Evolutionary conservation across 139 green algal genomes (phyloP), one percentile per base, ranked within the genome.

Genomic region (Tetradesmus lagerheimii): DNA sequence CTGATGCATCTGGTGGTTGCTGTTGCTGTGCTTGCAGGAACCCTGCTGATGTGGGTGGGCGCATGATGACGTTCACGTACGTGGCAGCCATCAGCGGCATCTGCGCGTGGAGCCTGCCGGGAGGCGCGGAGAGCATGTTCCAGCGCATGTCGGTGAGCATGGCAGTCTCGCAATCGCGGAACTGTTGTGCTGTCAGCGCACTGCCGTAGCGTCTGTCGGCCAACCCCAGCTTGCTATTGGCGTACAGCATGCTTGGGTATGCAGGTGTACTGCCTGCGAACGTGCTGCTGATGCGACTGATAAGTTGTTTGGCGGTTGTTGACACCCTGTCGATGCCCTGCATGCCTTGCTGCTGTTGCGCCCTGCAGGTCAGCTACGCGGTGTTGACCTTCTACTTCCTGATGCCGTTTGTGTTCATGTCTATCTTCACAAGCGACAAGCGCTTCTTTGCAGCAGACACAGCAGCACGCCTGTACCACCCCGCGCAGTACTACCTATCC

Each of bases 371-470:
- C 27, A 47, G 37, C 57, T 91, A 91, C 80, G 53, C 53, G 2
- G 29, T 91, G 79, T 43, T 93, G 66, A 64, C 89, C 12, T 92
- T 95, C 37, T 93, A 91, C 80, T 74, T 92, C 76, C 87, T 94
- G 62, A 88, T 95, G 71, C 93, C 93, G 38, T 95, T 93, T 79
- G 78, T 93, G 38, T 94, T 90, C 84, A 94, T 95, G 89, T 92
- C 84, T 18, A 85, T 95, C 53, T 93, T 93, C 62, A 88, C 83
- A 57, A 88, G 66, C 9, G 91, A 95, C 92, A 87, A 90, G 39
- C 83, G 83, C 38, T 95, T 93, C 87, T 95, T 92, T 71, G 80
- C 83, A 37, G 85, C 87, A 4, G 93, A 95, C 90, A 75, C 92
- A 27, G 38, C 57, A 41, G 85, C 86, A 0, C 85, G 85, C 29